Percentiles rank a stretch among this genome's conserved stretches.
phyloP scores from a whole-genome alignment of 257 asterid genomes.

The Thymus quinquecostatus region DNA sequence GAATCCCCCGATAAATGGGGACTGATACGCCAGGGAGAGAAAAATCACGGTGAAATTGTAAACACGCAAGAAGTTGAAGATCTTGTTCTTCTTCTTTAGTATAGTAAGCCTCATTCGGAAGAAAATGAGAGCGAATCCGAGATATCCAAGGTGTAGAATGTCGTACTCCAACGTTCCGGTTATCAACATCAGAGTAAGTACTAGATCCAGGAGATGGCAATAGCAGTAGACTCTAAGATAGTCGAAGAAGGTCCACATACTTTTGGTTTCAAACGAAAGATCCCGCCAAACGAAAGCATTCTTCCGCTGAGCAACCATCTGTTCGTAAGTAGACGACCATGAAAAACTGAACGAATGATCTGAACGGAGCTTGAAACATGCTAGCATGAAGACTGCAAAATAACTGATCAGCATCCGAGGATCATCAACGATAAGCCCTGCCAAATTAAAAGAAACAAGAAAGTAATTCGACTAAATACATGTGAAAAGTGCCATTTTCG shows the following conservation, averaged over 20 bases:
- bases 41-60: slow-evolving; percentile 90
- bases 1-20: slow-evolving; percentile 87
- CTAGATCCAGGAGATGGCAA: slow-evolving; percentile 94
- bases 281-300: slow-evolving; percentile 94
- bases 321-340: slow-evolving; percentile 74
- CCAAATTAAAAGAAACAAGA: slow-evolving; percentile 11
- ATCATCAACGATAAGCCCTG: slow-evolving; percentile 91
- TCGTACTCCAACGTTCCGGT: slow-evolving; percentile 96
- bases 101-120: slow-evolving; percentile 92
- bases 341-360: slow-evolving; percentile 75
- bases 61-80: slow-evolving; percentile 81
- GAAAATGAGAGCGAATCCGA: slow-evolving; percentile 90
- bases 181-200: slow-evolving; percentile 83
- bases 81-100: slow-evolving; percentile 84
- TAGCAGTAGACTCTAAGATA: slow-evolving; percentile 96
- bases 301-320: slow-evolving; percentile 85
- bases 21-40: slow-evolving; percentile 95
- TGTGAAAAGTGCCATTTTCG: no score
- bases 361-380: slow-evolving; percentile 92
- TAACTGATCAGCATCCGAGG: slow-evolving; percentile 93
- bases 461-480: no score
- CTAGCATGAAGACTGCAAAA: slow-evolving; percentile 78
- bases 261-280: slow-evolving; percentile 93
- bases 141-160: slow-evolving; percentile 96
- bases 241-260: slow-evolving; percentile 99